Base-by-base conservation (phyloP, 108 stramenopile genomes). In the Licmophora abbreviata region DNA sequence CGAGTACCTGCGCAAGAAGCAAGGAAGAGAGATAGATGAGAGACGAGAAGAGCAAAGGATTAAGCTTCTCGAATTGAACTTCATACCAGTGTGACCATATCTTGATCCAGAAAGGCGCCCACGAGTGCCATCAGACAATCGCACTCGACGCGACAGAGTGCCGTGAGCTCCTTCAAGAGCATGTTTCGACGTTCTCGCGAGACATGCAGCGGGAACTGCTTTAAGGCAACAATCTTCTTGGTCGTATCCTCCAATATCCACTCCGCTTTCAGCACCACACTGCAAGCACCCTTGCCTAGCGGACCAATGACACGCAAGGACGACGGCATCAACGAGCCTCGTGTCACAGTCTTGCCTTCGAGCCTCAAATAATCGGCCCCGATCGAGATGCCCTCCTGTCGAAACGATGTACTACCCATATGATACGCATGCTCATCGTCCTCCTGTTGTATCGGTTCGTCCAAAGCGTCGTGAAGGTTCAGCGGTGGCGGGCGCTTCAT, bases 381-480 rank as follows among this genome's bases (percentile, higher is more conserved):
- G 34, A 90, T 90, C 34, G 83, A 76, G 8, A 90, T 61, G 21
- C 81, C 83, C 46, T 85, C 79, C 12, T 61, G 55, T 25, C 88
- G 73, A 54, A 76, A 88, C 4, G 81, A 80, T 11, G 63, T 60
- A 44, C 64, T 59, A 24, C 61, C 61, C 28, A 61, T n/a, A n/a
- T n/a, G n/a, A n/a, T n/a, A n/a, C n/a, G n/a, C n/a, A n/a, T n/a
- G n/a, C n/a, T n/a, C n/a, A n/a, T n/a, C n/a, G n/a, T n/a, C n/a
- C n/a, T n/a, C n/a, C n/a, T n/a, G n/a, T n/a, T n/a, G n/a, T n/a
- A n/a, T n/a, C n/a, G n/a, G n/a, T n/a, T n/a, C n/a, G n/a, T n/a
- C n/a, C n/a, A n/a, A n/a, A n/a, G n/a, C n/a, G n/a, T n/a, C n/a
- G n/a, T n/a, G n/a, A n/a, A n/a, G n/a, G n/a, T n/a, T n/a, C n/a